Evolutionary conservation across 352 stramenopile genomes (phyloP).

Genomic region (Phytopythium sindhum): DNA sequence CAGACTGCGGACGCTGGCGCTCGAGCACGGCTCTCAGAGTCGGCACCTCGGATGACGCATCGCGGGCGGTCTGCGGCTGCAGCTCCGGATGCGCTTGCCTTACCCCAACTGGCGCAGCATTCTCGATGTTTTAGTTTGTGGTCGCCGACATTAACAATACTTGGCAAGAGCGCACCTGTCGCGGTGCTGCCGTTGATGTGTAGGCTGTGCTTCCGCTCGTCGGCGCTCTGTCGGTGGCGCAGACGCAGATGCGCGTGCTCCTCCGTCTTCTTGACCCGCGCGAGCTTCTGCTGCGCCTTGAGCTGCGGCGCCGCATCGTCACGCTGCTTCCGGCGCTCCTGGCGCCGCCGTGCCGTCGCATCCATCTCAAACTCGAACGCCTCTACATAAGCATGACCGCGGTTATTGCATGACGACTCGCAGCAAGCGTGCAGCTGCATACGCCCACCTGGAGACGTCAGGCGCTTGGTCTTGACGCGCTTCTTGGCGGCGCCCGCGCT

Average conservation of each 20-base stretch:
- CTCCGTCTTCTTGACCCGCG: slow-evolving; percentile 49
- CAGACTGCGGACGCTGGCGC: slow-evolving; percentile 38
- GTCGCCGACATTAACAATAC: neutral
- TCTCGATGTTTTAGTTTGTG: neutral
- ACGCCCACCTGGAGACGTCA: neutral
- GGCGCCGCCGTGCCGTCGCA: slow-evolving; percentile 15
- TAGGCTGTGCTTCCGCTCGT: slow-evolving; percentile 30
- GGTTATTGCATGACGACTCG: neutral
- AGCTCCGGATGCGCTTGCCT: slow-evolving; percentile 11
- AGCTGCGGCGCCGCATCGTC: slow-evolving; percentile 24
- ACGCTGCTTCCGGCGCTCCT: slow-evolving; percentile 6
- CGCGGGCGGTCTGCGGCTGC: slow-evolving; percentile 24
- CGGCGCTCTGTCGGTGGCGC: slow-evolving; percentile 30
- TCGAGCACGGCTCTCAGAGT: slow-evolving; percentile 5
- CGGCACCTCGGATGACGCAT: neutral
- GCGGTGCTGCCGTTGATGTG: slow-evolving; percentile 43
- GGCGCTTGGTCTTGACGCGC: neutral
- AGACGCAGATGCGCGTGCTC: slow-evolving; percentile 45
- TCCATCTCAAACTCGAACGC: slow-evolving; percentile 23
- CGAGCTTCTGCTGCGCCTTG: slow-evolving; percentile 34
- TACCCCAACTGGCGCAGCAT: neutral
- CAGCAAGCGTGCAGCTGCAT: neutral
- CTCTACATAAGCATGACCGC: slow-evolving; percentile 5
- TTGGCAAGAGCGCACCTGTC: neutral
- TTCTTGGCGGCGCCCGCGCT: neutral